phyloP scores from a whole-genome alignment of 2,329 filamentous ascomycete species.

The Aspergillus sp. region DNA sequence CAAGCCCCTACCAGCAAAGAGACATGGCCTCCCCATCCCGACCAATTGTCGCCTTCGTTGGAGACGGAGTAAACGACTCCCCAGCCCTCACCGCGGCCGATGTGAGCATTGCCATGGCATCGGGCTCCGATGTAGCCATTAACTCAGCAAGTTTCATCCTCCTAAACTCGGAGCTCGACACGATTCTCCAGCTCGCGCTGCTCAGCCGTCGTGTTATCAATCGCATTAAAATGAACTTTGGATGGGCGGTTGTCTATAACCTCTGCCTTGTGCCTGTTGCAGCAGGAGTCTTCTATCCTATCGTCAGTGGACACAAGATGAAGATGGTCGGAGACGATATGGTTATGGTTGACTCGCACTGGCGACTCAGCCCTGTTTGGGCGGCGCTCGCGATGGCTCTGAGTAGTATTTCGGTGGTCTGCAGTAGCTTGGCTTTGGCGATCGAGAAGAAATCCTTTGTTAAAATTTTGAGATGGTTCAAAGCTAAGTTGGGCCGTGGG shows the following conservation, averaged over 20 bases:
- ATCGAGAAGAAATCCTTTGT: constrained; percentile 35
- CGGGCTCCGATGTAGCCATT: constrained; percentile 79
- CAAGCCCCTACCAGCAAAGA: constrained; percentile 11
- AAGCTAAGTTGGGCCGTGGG: neutral
- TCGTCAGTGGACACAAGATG: constrained; percentile 43
- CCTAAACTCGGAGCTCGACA: constrained; percentile 66
- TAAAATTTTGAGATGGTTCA: constrained; percentile 8
- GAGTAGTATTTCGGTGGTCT: constrained; percentile 85
- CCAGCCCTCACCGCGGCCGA: constrained; percentile 78
- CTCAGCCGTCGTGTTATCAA: constrained; percentile 72
- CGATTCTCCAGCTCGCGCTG: constrained; percentile 71
- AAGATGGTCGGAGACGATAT: constrained; percentile 32
- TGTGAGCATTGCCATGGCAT: constrained; percentile 78
- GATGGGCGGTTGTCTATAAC: constrained; percentile 83
- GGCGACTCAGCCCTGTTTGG: constrained; percentile 62
- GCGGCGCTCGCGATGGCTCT: constrained; percentile 88
- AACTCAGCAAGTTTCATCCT: constrained; percentile 80
- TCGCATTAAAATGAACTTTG: constrained; percentile 81
- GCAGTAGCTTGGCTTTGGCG: constrained; percentile 74
- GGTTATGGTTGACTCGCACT: constrained; percentile 38
- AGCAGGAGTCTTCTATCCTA: constrained; percentile 73
- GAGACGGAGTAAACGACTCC: constrained; percentile 84
- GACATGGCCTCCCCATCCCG: constrained; percentile 40
- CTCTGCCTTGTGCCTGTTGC: constrained; percentile 74
- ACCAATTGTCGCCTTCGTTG: constrained; percentile 75